Evolutionary conservation across 257 asterid genomes (phyloP), one percentile per base, ranked within the genome.

Genomic region (Solanum dulcamara): DNA sequence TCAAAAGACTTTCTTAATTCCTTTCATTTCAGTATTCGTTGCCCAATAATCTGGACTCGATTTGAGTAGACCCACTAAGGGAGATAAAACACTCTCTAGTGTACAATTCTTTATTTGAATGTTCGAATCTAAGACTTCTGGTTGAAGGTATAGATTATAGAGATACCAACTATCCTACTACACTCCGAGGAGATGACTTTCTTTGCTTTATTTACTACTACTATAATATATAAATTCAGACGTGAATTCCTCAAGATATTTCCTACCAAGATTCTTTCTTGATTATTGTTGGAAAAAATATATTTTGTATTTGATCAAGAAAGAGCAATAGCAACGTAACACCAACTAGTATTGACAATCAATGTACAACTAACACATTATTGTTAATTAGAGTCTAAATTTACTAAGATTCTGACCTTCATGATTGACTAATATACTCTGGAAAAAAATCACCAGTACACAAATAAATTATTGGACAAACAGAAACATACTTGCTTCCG

Each of bases 401-500:
- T 28, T 26, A 4, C 55, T 28, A 46, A 77, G 62, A 28, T 77
- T 70, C 26, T 70, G 80, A 70, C 50, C 80, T 20, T 46, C 30
- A 2, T 46, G 42, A 77, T 77, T 77, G 83, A 46, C 83, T 4
- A 77, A 68, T 2, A 68, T 8, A 68, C 28, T 35, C 48, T 35
- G 46, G 26, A 14, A 33, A 67, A 30, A 70, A 18, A 70, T 70
- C 80, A 35, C 10, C 9, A 26, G 40, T 75, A 15, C 82, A 75
- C 5, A 44, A 75, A 28, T 26, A 28, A 46, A 77, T 77, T 77
- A 4, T 46, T 28, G 62, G 5, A 40, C 4, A 71, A 81, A 38
- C 35, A 6, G 50, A 7, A 22, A 42, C 95, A 3, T 90, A 96
- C 99, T 89, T 96, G 99, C 87, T 96, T 96, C 10, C 99, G 92